Evolutionary conservation across 768 basidiomycete genomes (phyloP).

Genomic region (Hericium coralloides): DNA sequence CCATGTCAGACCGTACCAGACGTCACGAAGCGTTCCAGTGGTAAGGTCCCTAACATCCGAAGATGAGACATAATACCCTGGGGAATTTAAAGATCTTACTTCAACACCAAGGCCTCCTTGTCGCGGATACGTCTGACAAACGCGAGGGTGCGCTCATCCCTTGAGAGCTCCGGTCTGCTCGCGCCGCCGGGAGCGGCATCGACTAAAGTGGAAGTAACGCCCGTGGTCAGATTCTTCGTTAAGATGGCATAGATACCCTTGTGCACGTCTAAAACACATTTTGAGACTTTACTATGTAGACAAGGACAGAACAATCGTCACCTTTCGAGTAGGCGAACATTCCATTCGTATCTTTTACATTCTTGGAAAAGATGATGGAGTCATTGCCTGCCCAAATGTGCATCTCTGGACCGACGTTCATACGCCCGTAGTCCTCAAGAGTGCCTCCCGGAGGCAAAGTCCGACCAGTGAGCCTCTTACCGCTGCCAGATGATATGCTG

Average conservation of each 20-base stretch:
- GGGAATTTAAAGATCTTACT: neutral
- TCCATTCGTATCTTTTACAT: conserved; percentile 39
- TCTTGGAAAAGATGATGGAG: conserved; percentile 56
- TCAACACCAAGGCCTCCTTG: neutral
- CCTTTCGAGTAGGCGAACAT: conserved; percentile 22
- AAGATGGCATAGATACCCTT: conserved; percentile 65
- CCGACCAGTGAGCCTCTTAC: neutral
- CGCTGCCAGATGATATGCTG: neutral
- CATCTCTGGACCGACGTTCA: conserved; percentile 71
- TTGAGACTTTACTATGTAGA: conserved; percentile 25
- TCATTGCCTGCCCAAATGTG: conserved; percentile 53
- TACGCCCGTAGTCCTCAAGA: conserved; percentile 48
- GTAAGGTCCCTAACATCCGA: neutral
- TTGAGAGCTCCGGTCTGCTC: neutral
- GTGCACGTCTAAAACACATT: conserved; percentile 48
- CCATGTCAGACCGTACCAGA: neutral
- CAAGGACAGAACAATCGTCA: neutral
- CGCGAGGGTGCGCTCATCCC: neutral
- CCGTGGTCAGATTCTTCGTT: conserved; percentile 52
- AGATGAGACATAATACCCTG: neutral
- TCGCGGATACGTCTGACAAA: neutral
- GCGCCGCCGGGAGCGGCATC: conserved; percentile 22
- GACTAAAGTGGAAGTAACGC: conserved; percentile 43
- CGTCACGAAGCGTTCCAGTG: neutral
- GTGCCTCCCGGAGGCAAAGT: conserved; percentile 41